Conservation (phyloP, 2,329 filamentous ascomycete genomes). For the Lomentospora prolificans region DNA sequence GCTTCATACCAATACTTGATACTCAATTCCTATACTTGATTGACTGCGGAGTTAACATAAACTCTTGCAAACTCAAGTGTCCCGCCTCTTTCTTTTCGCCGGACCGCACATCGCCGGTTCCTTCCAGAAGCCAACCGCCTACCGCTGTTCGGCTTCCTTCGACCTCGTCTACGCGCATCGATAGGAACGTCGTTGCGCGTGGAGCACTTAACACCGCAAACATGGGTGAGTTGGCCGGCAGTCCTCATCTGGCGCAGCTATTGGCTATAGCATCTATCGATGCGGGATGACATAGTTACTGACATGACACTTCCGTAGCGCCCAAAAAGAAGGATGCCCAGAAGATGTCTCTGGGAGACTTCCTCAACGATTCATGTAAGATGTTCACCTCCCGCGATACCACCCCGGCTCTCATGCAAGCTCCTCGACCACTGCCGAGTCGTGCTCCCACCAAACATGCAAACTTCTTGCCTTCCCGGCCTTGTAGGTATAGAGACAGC, state of each 20-base stretch:
- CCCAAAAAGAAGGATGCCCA: conserved; percentile 87
- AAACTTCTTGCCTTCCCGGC: not conserved
- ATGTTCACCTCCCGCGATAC: no score
- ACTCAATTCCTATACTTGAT: not conserved
- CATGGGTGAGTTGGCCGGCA: conserved; percentile 41
- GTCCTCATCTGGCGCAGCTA: conserved; percentile 9
- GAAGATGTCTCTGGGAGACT: conserved; percentile 97
- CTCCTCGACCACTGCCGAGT: no score
- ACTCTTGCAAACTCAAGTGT: not conserved
- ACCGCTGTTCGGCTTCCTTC: not conserved
- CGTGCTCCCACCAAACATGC: not conserved
- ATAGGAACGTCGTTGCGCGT: conserved; percentile 31
- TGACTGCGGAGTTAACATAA: not conserved
- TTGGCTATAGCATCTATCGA: conserved; percentile 8
- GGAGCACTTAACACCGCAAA: conserved; percentile 41
- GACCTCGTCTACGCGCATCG: conserved; percentile 6
- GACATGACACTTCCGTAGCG: conserved; percentile 41
- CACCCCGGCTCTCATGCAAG: no score
- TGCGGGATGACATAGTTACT: conserved; percentile 7
- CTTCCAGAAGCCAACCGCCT: not conserved
- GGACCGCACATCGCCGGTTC: not conserved
- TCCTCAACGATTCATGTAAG: conserved; percentile 73
- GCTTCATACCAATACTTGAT: not conserved
- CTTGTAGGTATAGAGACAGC: not conserved
- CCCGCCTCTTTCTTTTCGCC: conserved; percentile 7